These are phyloP conservation scores for Platismatia glauca DNA, from an alignment of 495 filamentous ascomycete genomes.

Conservation along the genomic window DNA sequence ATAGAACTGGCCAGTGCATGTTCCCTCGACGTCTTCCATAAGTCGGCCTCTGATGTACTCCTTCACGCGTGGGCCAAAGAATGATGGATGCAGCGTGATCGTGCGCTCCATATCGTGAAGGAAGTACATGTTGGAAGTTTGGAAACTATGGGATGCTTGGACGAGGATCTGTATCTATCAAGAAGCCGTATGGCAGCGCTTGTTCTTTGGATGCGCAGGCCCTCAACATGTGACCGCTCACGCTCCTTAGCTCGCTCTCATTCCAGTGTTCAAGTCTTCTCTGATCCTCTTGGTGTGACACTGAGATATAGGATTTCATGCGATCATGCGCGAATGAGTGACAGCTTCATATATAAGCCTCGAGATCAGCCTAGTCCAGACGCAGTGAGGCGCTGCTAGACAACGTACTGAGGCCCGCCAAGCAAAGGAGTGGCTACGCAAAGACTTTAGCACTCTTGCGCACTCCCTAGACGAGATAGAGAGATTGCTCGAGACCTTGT, in stretches of 20 bases:
- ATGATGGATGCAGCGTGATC: constrained; percentile 91
- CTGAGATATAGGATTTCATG: neutral
- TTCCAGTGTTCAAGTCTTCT: constrained; percentile 1
- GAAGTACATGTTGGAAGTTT: constrained; percentile 70
- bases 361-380: constrained; percentile 21
- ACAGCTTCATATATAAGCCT: constrained; percentile 9
- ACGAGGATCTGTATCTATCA: constrained; percentile 8
- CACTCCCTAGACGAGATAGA: constrained; percentile 16
- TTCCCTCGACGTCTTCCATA: constrained; percentile 85
- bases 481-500: constrained; percentile 17
- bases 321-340: constrained; percentile 12
- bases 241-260: constrained; percentile 9
- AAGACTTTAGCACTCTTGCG: constrained; percentile 20
- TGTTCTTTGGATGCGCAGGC: constrained; percentile 3
- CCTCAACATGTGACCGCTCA: constrained; percentile 6
- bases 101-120: constrained; percentile 88
- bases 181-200: neutral
- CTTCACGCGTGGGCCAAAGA: constrained; percentile 84
- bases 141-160: neutral
- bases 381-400: constrained; percentile 21
- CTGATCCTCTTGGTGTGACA: neutral
- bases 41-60: constrained; percentile 79
- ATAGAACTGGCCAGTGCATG: constrained; percentile 84
- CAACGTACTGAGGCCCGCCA: constrained; percentile 20
- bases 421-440: constrained; percentile 23